Conservation (phyloP, 2,329 filamentous ascomycete species). For the Beauveria brongniartii region DNA sequence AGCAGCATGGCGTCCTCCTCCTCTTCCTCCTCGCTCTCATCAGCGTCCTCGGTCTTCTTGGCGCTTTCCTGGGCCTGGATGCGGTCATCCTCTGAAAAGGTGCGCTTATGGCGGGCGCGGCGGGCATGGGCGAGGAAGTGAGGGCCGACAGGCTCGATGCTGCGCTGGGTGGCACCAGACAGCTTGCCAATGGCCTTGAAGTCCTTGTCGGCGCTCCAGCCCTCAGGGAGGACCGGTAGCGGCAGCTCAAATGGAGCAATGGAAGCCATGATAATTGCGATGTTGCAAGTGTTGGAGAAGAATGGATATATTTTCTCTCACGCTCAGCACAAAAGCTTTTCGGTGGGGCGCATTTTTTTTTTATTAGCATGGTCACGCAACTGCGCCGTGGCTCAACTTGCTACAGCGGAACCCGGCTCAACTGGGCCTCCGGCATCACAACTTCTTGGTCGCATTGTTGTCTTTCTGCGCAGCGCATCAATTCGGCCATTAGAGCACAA, state of each 20-base stretch:
- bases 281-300: slow-evolving; percentile 15
- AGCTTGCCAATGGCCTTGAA: slow-evolving; percentile 79
- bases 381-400: background rate
- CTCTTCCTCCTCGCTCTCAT: slow-evolving; percentile 87
- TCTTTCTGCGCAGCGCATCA: background rate
- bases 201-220: slow-evolving; percentile 82
- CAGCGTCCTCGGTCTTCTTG: slow-evolving; percentile 90
- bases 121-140: slow-evolving; percentile 97
- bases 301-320: slow-evolving; percentile 1
- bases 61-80: slow-evolving; percentile 92
- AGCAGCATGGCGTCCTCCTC: slow-evolving; percentile 89
- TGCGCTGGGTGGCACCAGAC: slow-evolving; percentile 71
- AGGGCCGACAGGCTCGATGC: slow-evolving; percentile 91
- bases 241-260: slow-evolving; percentile 53
- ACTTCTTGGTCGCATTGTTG: background rate
- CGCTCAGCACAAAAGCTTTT: background rate
- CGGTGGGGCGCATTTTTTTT: slow-evolving; percentile 11
- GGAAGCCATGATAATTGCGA: slow-evolving; percentile 49
- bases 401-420: slow-evolving; percentile 17
- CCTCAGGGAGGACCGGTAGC: slow-evolving; percentile 68
- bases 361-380: background rate
- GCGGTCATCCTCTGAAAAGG: slow-evolving; percentile 96
- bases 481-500: slow-evolving; percentile 21
- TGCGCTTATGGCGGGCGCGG: slow-evolving; percentile 90
- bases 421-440: slow-evolving; percentile 16